These are phyloP conservation scores for Botryosphaeria agaves DNA, from an alignment of 2,329 filamentous ascomycete genomes.

Conservation along the genomic window DNA sequence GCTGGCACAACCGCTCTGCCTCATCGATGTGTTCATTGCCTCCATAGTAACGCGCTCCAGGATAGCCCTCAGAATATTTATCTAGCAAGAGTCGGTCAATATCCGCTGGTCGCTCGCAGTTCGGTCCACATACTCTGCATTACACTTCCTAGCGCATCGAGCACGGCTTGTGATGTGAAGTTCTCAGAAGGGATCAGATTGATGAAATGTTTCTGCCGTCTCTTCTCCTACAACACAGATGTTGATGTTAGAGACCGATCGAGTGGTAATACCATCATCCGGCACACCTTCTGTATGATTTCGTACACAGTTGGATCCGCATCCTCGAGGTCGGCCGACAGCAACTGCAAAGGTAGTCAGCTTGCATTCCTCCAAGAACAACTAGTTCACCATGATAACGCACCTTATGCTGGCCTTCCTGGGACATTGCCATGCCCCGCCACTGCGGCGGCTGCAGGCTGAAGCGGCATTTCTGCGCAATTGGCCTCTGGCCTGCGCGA, in stretches of 20 bases:
- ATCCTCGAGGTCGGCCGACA: constrained; percentile 61
- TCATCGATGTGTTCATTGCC: constrained; percentile 94
- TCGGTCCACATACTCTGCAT: constrained; percentile 66
- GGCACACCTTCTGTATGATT: constrained; percentile 78
- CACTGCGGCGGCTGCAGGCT: constrained; percentile 15
- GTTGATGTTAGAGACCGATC: neutral
- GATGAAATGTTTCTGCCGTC: constrained; percentile 93
- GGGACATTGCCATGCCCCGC: constrained; percentile 25
- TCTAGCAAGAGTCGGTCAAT: constrained; percentile 22
- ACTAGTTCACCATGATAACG: neutral
- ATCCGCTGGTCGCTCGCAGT: neutral
- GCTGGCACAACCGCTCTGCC: constrained; percentile 76
- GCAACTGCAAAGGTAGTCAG: constrained; percentile 40
- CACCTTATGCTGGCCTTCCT: constrained; percentile 31
- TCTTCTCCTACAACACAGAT: constrained; percentile 70
- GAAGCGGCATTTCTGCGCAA: constrained; percentile 9
- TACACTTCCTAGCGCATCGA: constrained; percentile 80
- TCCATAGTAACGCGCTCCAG: constrained; percentile 88
- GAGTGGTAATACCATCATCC: too few relatives aligned
- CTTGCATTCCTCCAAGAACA: neutral
- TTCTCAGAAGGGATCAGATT: constrained; percentile 94
- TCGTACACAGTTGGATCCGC: constrained; percentile 76
- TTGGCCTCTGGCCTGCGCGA: constrained; percentile 12
- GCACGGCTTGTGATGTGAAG: constrained; percentile 82
- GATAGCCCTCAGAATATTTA: constrained; percentile 98